Evolutionary conservation across 2,329 filamentous ascomycete genomes (phyloP).

Genomic region (Plectosphaerella sp.): DNA sequence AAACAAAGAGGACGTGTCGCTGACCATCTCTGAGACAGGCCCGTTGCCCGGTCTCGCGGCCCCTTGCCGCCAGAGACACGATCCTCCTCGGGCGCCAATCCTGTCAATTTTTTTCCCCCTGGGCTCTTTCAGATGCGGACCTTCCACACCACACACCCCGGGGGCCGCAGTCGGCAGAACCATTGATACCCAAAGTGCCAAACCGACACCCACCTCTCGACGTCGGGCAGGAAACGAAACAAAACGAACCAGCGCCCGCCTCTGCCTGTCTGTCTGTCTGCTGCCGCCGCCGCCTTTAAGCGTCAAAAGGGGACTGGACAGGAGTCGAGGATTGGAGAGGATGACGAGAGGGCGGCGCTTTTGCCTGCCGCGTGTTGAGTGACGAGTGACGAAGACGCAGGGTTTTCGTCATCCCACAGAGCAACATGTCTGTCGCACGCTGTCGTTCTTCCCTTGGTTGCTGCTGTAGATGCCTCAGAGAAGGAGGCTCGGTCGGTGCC

Average conservation of each 20-base stretch:
- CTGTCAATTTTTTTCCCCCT: background rate
- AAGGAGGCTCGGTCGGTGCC: slow-evolving; percentile 4
- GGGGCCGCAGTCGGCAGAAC: background rate
- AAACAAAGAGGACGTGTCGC: background rate
- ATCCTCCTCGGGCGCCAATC: slow-evolving; percentile 2
- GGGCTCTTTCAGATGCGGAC: no score
- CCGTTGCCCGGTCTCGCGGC: background rate
- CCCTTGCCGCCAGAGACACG: no score
- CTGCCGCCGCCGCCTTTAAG: no score
- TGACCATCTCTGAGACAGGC: background rate
- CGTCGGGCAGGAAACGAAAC: slow-evolving; percentile 10
- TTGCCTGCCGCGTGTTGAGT: background rate
- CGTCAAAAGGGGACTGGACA: no score
- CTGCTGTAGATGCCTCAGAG: no score
- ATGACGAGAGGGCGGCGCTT: no score
- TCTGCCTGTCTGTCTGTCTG: no score
- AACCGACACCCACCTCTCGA: slow-evolving; percentile 3
- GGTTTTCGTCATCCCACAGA: background rate
- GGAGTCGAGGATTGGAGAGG: no score
- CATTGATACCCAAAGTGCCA: slow-evolving; percentile 13
- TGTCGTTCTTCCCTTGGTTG: background rate
- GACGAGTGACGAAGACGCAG: background rate
- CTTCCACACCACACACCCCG: background rate
- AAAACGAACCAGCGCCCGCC: background rate
- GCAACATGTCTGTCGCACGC: background rate